phyloP scores from a whole-genome alignment of 768 basidiomycete genomes.

The Phlebiopsis flavidoalba region DNA sequence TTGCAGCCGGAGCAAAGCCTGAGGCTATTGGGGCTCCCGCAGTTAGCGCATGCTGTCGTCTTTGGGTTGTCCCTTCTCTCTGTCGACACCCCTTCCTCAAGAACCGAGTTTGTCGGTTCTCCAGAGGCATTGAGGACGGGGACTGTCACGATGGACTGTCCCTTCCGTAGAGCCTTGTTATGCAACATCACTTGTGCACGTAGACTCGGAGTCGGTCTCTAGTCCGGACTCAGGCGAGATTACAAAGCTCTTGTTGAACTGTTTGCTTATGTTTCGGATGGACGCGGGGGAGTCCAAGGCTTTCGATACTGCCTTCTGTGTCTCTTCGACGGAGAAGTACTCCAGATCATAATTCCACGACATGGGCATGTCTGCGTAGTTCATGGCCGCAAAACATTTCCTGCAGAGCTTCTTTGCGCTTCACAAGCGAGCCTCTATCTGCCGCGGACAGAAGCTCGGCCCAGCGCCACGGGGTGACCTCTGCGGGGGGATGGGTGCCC shows the following conservation, averaged over 20 bases:
- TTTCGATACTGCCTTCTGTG: background rate
- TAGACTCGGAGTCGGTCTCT: background rate
- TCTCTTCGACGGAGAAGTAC: background rate
- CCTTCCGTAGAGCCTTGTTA: background rate
- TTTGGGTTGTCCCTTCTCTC: conserved; percentile 1
- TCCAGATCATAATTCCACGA: background rate
- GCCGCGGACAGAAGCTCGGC: background rate
- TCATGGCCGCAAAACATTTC: background rate
- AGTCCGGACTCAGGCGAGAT: background rate
- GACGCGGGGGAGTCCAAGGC: background rate
- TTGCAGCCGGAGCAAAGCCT: conserved; percentile 3
- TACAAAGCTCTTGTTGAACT: background rate
- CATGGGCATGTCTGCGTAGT: background rate
- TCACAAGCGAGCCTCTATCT: background rate
- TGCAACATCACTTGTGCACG: background rate
- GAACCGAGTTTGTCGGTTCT: background rate
- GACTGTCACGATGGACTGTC: background rate
- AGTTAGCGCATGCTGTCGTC: conserved; percentile 6
- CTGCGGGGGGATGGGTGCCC: background rate
- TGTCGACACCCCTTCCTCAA: conserved; percentile 1
- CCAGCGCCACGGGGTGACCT: background rate
- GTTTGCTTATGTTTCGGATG: background rate
- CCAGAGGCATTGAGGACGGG: background rate
- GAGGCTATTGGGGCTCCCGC: conserved; percentile 7
- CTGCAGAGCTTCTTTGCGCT: background rate